phyloP scores from a whole-genome alignment of 805 yeast genomes.

The Sugiyamaella lignohabitans region DNA sequence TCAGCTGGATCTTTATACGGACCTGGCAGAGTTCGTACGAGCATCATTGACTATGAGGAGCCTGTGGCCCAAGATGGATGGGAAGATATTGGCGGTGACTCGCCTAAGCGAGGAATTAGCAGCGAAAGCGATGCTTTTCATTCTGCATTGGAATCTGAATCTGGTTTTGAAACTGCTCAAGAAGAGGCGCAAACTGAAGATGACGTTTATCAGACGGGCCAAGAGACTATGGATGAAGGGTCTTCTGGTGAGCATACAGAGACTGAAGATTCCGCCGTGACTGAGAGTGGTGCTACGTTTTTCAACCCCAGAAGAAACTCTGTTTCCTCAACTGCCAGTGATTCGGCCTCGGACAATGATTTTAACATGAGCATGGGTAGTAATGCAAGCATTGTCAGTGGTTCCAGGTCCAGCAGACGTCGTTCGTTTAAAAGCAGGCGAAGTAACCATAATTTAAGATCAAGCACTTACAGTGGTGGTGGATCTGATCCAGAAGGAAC shows the following conservation, averaged over 20 bases:
- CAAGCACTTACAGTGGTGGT: slow-evolving; percentile 6
- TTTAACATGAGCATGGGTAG: slow-evolving; percentile 5
- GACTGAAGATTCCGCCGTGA: slow-evolving; percentile 27
- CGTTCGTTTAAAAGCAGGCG: slow-evolving; percentile 11
- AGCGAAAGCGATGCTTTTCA: slow-evolving; percentile 21
- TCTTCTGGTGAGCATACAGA: slow-evolving; percentile 28
- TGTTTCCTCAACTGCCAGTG: slow-evolving; percentile 11
- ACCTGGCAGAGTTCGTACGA: slow-evolving; percentile 9
- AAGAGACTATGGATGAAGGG: slow-evolving; percentile 23
- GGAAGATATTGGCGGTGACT: slow-evolving; percentile 13
- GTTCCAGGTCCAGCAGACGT: slow-evolving; percentile 7
- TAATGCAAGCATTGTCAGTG: not conserved
- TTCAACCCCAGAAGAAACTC: not conserved
- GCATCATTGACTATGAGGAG: slow-evolving; percentile 11
- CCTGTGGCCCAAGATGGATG: slow-evolving; percentile 13
- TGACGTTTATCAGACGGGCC: slow-evolving; percentile 26
- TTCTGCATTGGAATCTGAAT: slow-evolving; percentile 25
- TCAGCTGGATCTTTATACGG: slow-evolving; percentile 3
- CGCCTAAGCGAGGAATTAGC: slow-evolving; percentile 5
- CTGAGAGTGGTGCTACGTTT: slow-evolving; percentile 1
- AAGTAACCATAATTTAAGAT: slow-evolving; percentile 5
- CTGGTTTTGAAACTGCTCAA: slow-evolving; percentile 26
- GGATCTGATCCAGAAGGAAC: slow-evolving; percentile 7
- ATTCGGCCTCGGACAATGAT: slow-evolving; percentile 10
- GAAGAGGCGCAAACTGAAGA: slow-evolving; percentile 26